Evolutionary conservation across 129 eudicot species (phyloP), one percentile per base, ranked within the genome.

Genomic region (Pulicaria dysenterica): DNA sequence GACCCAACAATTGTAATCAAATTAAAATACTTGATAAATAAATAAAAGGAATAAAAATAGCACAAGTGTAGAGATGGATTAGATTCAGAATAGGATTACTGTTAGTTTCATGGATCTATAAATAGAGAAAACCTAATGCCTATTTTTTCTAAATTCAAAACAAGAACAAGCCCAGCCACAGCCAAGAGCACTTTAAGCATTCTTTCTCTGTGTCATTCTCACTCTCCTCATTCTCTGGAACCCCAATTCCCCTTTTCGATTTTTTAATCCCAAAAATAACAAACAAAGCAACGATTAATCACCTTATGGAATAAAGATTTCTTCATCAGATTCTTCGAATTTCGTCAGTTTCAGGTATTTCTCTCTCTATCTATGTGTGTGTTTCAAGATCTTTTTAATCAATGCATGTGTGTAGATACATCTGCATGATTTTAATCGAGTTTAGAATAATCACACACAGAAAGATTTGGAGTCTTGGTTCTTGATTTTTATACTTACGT

Each of bases 211-310:
- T 61, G 43, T 68, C 64, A 47, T 48, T 50, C 14, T 61, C 64
- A 77, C 77, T 77, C 75, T 77, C 76, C 53, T 24, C 71, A 7
- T 77, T 69, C 75, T 76, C 5, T 68, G 75, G 73, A 68, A 45
- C 40, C 67, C 49, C 66, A 43, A 70, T 55, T 34, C 45, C 50
- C 9, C 54, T 31, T 60, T 14, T 47, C 48, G 10, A 17, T 38
- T 46, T 73, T 61, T 16, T 58, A 17, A 47, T 37, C 16, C 34
- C 6, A 64, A 49, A 6, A 42, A 13, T 41, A 24, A 12, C 6
- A 59, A 36, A 76, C n/a, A 17, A 36, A 49, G 19, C n/a, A 70
- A 17, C 63, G 37, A 40, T 8, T 61, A 8, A 61, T 69, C 72
- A 40, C 38, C 48, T 70, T 70, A 70, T 70, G 70, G 10, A 38